Evolutionary conservation across 192 early-diverging fungal genomes (phyloP).

Genomic region (Entomortierella lignicola): DNA sequence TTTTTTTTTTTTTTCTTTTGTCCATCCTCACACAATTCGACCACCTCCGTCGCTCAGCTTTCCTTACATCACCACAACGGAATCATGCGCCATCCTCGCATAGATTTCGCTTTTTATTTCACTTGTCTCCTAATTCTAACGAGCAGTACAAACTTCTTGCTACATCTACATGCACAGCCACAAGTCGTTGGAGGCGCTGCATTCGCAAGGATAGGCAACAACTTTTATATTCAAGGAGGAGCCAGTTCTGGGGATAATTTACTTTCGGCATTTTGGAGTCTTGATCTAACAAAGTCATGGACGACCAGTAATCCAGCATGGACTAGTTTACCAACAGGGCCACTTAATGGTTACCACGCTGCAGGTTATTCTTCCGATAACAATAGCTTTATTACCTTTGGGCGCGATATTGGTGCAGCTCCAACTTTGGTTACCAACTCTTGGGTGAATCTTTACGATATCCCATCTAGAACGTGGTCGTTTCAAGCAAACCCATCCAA

Average conservation of each 20-base stretch:
- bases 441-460: slow-evolving; percentile 39
- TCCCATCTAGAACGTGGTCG: slow-evolving; percentile 14
- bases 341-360: slow-evolving; percentile 44
- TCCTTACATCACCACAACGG: background rate
- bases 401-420: slow-evolving; percentile 32
- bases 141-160: background rate
- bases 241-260: slow-evolving; percentile 18
- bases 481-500: slow-evolving; percentile 7
- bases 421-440: slow-evolving; percentile 1
- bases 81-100: background rate
- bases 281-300: slow-evolving; percentile 34
- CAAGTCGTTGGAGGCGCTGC: slow-evolving; percentile 35
- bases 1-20: background rate
- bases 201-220: slow-evolving; percentile 16
- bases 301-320: slow-evolving; percentile 28
- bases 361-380: slow-evolving; percentile 40
- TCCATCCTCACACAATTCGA: too few relatives aligned
- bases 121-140: background rate
- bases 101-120: background rate
- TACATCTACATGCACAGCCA: slow-evolving; percentile 34
- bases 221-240: slow-evolving; percentile 44
- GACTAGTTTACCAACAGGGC: slow-evolving; percentile 17
- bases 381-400: slow-evolving; percentile 38
- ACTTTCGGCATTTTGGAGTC: slow-evolving; percentile 17
- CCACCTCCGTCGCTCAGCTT: background rate